phyloP scores from a whole-genome alignment of 2,329 filamentous ascomycete species.

The Trichophyton schoenleinii region DNA sequence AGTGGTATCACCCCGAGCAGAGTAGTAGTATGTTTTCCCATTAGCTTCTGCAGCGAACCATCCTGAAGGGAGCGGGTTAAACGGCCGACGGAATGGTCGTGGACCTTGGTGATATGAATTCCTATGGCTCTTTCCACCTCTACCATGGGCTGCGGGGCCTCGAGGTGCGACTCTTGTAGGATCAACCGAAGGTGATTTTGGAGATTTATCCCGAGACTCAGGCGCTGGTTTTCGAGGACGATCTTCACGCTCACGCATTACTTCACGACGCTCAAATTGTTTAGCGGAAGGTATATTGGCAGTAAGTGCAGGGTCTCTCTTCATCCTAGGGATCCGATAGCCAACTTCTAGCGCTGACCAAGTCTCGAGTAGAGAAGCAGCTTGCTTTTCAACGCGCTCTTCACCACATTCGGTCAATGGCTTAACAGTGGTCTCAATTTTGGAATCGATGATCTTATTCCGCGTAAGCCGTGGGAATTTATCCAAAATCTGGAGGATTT shows the following conservation, averaged over 20 bases:
- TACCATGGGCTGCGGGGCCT: constrained; percentile 33
- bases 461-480: constrained; percentile 76
- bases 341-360: constrained; percentile 85
- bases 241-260: constrained; percentile 38
- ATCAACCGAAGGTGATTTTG: constrained; percentile 33
- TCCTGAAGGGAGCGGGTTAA: constrained; percentile 57
- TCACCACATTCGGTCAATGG: constrained; percentile 56
- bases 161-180: constrained; percentile 24
- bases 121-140: constrained; percentile 47
- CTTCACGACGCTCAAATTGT: constrained; percentile 47
- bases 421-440: constrained; percentile 74
- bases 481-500: constrained; percentile 80
- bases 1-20: constrained; percentile 60
- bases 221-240: constrained; percentile 37
- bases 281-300: constrained; percentile 44
- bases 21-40: constrained; percentile 77
- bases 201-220: constrained; percentile 37
- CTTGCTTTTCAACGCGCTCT: constrained; percentile 59
- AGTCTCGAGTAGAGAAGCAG: constrained; percentile 59
- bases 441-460: constrained; percentile 94
- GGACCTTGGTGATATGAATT: constrained; percentile 42
- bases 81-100: constrained; percentile 44
- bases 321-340: constrained; percentile 86
- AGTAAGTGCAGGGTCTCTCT: constrained; percentile 52
- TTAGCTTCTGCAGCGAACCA: constrained; percentile 71